Percentiles rank a stretch among this genome's conserved stretches.
Evolutionary conservation across 495 filamentous ascomycete species (phyloP).

Genomic region (Talaromyces ruber): DNA sequence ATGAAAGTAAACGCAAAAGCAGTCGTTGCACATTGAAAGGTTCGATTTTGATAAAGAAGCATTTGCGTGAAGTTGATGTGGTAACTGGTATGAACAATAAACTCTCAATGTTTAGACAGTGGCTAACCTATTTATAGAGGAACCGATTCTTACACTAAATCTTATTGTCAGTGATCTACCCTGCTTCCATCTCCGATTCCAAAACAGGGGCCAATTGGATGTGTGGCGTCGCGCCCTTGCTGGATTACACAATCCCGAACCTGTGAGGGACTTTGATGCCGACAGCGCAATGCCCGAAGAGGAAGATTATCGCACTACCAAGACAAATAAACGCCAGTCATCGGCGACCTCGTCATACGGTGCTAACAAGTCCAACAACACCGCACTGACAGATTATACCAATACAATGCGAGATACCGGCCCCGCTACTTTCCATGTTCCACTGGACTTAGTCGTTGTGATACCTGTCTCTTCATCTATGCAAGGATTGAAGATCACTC

Average conservation of each 20-base stretch:
- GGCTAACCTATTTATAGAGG: conserved; percentile 41
- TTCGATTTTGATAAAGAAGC: conserved; percentile 97
- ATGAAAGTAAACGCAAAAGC: conserved; percentile 48
- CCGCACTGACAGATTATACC: conserved; percentile 46
- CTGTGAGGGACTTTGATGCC: conserved; percentile 61
- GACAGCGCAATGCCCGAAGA: conserved; percentile 82
- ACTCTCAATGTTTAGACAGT: not conserved
- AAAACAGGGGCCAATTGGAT: conserved; percentile 75
- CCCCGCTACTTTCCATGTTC: conserved; percentile 67
- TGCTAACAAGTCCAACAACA: conserved; percentile 36
- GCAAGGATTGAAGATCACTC: conserved; percentile 96
- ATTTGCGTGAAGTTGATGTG: conserved; percentile 83
- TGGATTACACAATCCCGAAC: conserved; percentile 63
- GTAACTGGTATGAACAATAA: conserved; percentile 32
- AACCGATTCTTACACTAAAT: conserved; percentile 79
- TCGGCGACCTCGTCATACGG: conserved; percentile 85
- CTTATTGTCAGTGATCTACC: conserved; percentile 93
- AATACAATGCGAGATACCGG: conserved; percentile 53
- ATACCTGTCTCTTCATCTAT: conserved; percentile 97
- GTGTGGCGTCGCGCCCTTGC: conserved; percentile 84
- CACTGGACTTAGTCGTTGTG: conserved; percentile 91
- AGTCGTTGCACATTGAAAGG: conserved; percentile 88
- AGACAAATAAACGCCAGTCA: conserved; percentile 69
- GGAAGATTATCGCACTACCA: conserved; percentile 71
- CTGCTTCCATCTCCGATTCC: conserved; percentile 90